A percentile compares a stretch with the other conserved stretches of the same genome.
Conservation (phyloP, 208 protist genomes). For the Trypanosoma vivax region DNA sequence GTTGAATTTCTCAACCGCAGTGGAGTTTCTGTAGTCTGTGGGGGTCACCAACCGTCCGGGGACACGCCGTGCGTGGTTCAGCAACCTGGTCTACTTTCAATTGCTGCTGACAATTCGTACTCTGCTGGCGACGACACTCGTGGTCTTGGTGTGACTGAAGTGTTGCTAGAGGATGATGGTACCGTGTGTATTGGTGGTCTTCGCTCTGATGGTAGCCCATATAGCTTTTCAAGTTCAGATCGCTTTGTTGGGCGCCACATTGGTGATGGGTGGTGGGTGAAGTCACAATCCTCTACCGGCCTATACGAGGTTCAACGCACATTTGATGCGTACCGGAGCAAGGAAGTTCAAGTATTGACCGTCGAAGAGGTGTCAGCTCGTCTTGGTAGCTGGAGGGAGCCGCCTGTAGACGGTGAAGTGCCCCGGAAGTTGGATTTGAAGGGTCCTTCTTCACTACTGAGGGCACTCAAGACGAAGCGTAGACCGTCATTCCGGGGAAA, state of each 20-base stretch:
- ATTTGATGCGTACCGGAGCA: conserved; percentile 34
- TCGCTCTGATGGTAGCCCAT: conserved; percentile 37
- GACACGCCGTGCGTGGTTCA: conserved; percentile 68
- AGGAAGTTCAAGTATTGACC: conserved; percentile 28
- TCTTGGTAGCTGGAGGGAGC: conserved; percentile 19
- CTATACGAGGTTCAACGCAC: conserved; percentile 62
- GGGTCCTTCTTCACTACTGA: neutral
- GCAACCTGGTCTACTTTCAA: conserved; percentile 55
- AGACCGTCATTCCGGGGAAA: neutral
- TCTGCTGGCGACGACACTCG: conserved; percentile 43
- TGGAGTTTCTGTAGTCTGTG: conserved; percentile 64
- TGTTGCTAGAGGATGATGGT: conserved; percentile 45
- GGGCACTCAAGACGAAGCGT: conserved; percentile 9
- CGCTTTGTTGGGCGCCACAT: conserved; percentile 38
- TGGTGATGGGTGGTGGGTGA: conserved; percentile 67
- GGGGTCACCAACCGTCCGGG: conserved; percentile 75
- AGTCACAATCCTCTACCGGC: conserved; percentile 23
- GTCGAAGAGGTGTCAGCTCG: conserved; percentile 21
- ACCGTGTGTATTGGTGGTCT: conserved; percentile 31
- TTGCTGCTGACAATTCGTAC: conserved; percentile 83
- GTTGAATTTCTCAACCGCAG: conserved; percentile 57
- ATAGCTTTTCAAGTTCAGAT: conserved; percentile 29
- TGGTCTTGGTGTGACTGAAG: conserved; percentile 46
- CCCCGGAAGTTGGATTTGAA: conserved; percentile 14
- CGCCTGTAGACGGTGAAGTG: conserved; percentile 28